These are phyloP conservation scores for Gentiana straminea DNA, from an alignment of 257 asterid species.

Conservation along the genomic window DNA sequence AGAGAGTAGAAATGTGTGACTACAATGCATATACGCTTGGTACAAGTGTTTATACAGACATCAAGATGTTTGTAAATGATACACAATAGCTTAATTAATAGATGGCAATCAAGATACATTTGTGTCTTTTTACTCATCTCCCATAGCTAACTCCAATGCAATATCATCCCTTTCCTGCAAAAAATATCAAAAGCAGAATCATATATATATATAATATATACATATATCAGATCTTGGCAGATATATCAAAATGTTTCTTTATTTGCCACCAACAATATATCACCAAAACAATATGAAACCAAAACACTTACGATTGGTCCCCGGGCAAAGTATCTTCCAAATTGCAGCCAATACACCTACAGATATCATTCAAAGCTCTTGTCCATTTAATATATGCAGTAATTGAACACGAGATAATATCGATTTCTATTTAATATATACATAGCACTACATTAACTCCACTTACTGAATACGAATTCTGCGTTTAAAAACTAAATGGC, in stretches of 20 bases:
- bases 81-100: no score
- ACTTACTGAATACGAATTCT: no score
- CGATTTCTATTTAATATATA: no score
- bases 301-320: slow-evolving; percentile 74
- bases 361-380: slow-evolving; percentile 4
- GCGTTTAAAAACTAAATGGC: no score
- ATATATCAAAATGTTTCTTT: slow-evolving; percentile 1
- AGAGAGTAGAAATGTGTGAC: no score
- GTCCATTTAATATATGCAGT: background rate
- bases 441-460: no score
- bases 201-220: background rate
- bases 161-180: slow-evolving; percentile 94
- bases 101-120: no score
- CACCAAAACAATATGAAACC: background rate
- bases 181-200: slow-evolving; percentile 6
- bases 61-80: no score
- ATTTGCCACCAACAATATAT: background rate
- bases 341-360: slow-evolving; percentile 98
- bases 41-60: no score
- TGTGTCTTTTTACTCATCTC: slow-evolving; percentile 45
- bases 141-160: slow-evolving; percentile 93
- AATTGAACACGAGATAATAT: no score
- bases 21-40: no score
- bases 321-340: slow-evolving; percentile 96
- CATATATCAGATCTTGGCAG: background rate